These are phyloP conservation scores for Dendrobium huoshanense DNA, from an alignment of 106 monocot genomes.

Conservation along the genomic window DNA sequence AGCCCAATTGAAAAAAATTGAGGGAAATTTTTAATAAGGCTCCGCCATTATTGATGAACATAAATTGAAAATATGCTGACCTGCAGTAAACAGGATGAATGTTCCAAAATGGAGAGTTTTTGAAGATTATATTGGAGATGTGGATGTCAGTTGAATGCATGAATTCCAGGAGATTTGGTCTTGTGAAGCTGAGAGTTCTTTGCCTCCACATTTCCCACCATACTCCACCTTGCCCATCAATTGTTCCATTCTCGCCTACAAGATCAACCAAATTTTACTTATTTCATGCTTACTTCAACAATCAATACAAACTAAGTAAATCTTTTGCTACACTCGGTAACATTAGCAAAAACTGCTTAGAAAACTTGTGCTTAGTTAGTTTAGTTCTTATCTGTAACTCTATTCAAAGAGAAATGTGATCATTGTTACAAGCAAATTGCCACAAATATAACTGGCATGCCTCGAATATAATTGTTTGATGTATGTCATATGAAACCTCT, in stretches of 20 bases:
- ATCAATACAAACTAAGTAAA: too few relatives aligned
- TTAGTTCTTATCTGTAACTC: too few relatives aligned
- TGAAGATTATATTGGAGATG: constrained; percentile 70
- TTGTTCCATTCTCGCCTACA: constrained; percentile 80
- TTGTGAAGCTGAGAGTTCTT: constrained; percentile 52
- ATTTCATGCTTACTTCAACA: neutral
- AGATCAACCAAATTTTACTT: neutral
- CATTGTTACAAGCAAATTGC: too few relatives aligned
- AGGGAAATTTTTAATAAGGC: too few relatives aligned
- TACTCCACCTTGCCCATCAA: constrained; percentile 88
- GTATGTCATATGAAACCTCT: too few relatives aligned
- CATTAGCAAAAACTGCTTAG: too few relatives aligned
- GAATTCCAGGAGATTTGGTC: constrained; percentile 72
- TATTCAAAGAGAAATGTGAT: too few relatives aligned
- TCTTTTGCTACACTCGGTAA: too few relatives aligned
- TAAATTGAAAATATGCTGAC: constrained; percentile 18
- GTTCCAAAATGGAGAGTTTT: constrained; percentile 91
- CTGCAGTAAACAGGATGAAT: constrained; percentile 98
- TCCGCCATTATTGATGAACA: neutral
- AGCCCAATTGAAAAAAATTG: too few relatives aligned
- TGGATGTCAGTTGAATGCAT: constrained; percentile 57
- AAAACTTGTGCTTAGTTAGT: too few relatives aligned
- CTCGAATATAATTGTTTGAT: too few relatives aligned
- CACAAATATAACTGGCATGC: too few relatives aligned
- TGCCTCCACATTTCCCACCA: constrained; percentile 97